phyloP scores from a whole-genome alignment of 2,329 filamentous ascomycete genomes.

The Neofusicoccum kwambonambiense region DNA sequence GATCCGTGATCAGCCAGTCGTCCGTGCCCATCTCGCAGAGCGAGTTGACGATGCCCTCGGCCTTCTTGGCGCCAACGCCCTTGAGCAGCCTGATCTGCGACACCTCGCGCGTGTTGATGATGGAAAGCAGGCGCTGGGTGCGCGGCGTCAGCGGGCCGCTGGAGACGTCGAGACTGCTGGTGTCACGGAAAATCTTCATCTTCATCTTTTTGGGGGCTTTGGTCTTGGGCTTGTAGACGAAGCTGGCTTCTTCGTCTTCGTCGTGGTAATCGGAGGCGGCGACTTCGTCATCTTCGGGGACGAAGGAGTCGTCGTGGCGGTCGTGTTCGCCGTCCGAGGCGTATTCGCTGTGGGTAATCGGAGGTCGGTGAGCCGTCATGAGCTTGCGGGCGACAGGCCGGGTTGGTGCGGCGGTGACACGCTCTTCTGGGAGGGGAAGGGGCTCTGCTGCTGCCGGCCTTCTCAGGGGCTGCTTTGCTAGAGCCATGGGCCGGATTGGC shows the following conservation, averaged over 20 bases:
- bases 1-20: conserved; percentile 31
- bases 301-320: conserved; percentile 16
- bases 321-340: not conserved
- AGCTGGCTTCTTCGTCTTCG: conserved; percentile 39
- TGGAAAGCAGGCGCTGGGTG: conserved; percentile 62
- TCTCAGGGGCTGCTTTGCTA: conserved; percentile 19
- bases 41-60: conserved; percentile 52
- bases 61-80: conserved; percentile 72
- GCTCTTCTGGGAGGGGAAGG: conserved; percentile 25
- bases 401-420: conserved; percentile 36
- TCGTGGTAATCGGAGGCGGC: conserved; percentile 31
- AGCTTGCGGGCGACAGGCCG: conserved; percentile 6
- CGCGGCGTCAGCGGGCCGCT: conserved; percentile 43
- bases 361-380: not conserved
- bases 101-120: conserved; percentile 72
- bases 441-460: conserved; percentile 19
- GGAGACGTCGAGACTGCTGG: conserved; percentile 12
- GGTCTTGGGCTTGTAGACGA: conserved; percentile 38
- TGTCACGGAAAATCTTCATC: conserved; percentile 37
- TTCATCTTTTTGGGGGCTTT: conserved; percentile 31
- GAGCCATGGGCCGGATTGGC: not conserved
- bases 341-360: not conserved
- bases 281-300: conserved; percentile 24
- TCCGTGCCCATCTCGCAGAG: conserved; percentile 45
- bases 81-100: conserved; percentile 64